Evolutionary conservation across 345 rosid species (phyloP), one percentile per base, ranked within the genome.

Genomic region (Orychophragmus violaceus): DNA sequence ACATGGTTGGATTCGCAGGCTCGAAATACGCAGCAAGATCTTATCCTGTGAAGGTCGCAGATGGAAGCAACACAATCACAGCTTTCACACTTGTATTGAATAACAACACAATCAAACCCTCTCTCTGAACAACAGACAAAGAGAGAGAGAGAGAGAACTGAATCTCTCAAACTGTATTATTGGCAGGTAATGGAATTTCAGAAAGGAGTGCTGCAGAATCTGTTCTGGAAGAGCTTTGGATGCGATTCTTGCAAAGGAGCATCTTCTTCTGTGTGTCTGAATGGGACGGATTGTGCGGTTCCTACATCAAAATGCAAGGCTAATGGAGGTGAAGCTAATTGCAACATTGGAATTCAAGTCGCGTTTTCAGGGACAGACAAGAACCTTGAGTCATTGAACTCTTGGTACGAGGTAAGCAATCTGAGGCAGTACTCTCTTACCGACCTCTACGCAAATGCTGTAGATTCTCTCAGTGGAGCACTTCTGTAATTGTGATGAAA

Each of bases 11-110:
- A 33, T 94, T 90, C 60, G 93, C 97, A 2, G 99, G 99, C 18
- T 78, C 86, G 14, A 87, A 87, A 71, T 91, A 94, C 29, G 97
- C 99, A 37, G 99, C 97, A 30, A 87, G 99, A 80, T 94, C 99
- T 3, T 41, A 63, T 4, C 95, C 95, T 48, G 69, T 77, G 5
- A 78, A 83, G 70, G 87, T 91, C 49, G 85, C 90, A 9, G 91
- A 94, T 55, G 49, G 27, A 61, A 74, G 68, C 30, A 83, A 80
- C 82, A 87, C 81, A 17, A 84, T 94, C 23, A 91, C 89, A n/a
- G 79, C 84, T 72, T 87, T 87, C 66, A 94, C 99, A 10, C 79
- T 94, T 85, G 99, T 94, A 84, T 77, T 82, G 77, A 48, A 4
- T 12, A 7, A 62, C 9, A 39, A 51, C 49, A 14, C n/a, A n/a